Base-by-base conservation (phyloP, 78 protist genomes). In the Emiliania huxleyi region DNA sequence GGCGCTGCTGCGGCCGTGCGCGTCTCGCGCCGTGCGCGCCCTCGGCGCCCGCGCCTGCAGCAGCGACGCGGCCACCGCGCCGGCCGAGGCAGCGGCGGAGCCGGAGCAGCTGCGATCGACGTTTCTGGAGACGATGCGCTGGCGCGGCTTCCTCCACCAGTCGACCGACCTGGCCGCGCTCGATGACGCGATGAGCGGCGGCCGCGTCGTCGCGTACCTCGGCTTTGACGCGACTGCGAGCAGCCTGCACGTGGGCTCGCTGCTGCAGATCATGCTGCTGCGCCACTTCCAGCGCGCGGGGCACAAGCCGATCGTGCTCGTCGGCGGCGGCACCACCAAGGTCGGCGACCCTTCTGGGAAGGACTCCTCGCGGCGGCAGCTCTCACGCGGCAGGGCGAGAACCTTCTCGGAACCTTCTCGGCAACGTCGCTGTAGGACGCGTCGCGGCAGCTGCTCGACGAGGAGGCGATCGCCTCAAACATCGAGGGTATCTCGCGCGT, bases 241-340 rank as follows among this genome's bases (percentile, higher is more conserved):
- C 43, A 77, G 90, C 79, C 90, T 91, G 44, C 62, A 48, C 22
- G 85, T 91, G 23, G 93, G 93, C 89, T 29, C 46, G 19, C 89
- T 91, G 23, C 89, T 91, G 46, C 93, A 91, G 77, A 91, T 91
- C 89, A 91, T 91, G 93, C 44, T 91, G 29, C 89, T 91, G 38
- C 93, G 93, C 4, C 89, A 91, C 75, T 37, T 77, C 42, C 93
- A 91, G 89, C 49, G 43, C 42, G 35, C 73, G 44, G 93, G 93
- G 23, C 93, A 91, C 93, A 91, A 91, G 48, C 93, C 93, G 21
- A 49, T 91, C 23, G 93, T 91, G 56, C 89, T 91, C 22, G 69
- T 91, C 43, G 93, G 93, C 45, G 93, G 93, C 19, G 93, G 93
- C 22, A 91, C 93, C 52, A 91, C 93, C 69, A 91, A 91, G 49